Conservation (phyloP, 768 basidiomycete genomes). For the Russula abietina region DNA sequence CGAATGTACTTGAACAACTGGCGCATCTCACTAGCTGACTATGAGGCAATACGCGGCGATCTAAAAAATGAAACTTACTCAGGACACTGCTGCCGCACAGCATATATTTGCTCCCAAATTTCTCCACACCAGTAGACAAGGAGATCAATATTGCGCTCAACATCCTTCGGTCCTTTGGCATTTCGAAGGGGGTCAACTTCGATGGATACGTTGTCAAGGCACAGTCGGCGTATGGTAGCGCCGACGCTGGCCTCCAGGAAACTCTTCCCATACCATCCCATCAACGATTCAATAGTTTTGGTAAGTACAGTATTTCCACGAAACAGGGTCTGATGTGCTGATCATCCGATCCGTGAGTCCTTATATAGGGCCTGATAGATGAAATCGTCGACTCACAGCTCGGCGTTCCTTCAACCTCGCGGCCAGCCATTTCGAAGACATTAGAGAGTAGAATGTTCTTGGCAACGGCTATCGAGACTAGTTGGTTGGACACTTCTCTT, state of each 20-base stretch:
- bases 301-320: conserved; percentile 49
- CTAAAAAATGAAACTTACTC: conserved; percentile 42
- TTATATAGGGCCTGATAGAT: background rate
- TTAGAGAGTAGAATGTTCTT: conserved; percentile 58
- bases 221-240: conserved; percentile 58
- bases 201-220: conserved; percentile 65
- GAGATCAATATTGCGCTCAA: conserved; percentile 60
- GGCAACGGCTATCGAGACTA: conserved; percentile 68
- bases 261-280: conserved; percentile 73
- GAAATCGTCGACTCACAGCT: conserved; percentile 44
- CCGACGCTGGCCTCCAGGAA: conserved; percentile 83
- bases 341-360: conserved; percentile 9
- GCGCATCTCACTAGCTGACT: conserved; percentile 57
- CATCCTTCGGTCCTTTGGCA: conserved; percentile 52
- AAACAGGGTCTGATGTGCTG: conserved; percentile 77
- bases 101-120: conserved; percentile 79
- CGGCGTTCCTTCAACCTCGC: conserved; percentile 64
- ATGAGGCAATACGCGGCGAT: conserved; percentile 5
- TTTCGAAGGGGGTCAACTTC: conserved; percentile 77
- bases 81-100: conserved; percentile 66
- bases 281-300: conserved; percentile 68
- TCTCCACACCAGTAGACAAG: conserved; percentile 74
- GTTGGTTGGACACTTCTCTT: conserved; percentile 52
- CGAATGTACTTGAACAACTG: conserved; percentile 64
- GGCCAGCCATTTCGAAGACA: conserved; percentile 60